Evolutionary conservation across 2,329 filamentous ascomycete species (phyloP).

Genomic region (Colletotrichum spinosum): DNA sequence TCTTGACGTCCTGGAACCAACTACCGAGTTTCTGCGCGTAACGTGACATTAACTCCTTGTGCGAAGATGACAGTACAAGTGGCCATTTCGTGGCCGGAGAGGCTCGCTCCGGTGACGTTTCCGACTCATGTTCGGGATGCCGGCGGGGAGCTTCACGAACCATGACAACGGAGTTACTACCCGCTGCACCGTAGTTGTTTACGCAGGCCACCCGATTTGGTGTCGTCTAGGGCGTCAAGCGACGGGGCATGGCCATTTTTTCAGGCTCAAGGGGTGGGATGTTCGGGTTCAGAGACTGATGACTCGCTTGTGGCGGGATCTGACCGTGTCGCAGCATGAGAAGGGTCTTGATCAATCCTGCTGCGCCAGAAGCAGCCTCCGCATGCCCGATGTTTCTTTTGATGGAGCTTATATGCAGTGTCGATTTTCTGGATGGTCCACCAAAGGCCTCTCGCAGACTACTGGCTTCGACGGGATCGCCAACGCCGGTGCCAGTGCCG

Average conservation of each 20-base stretch:
- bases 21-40: neutral
- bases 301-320: conserved; percentile 41
- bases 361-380: conserved; percentile 40
- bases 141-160: conserved; percentile 43
- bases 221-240: neutral
- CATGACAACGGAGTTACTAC: conserved; percentile 42
- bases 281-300: conserved; percentile 44
- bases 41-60: neutral
- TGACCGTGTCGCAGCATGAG: conserved; percentile 41
- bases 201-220: conserved; percentile 42
- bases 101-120: neutral
- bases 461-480: conserved; percentile 56
- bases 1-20: neutral
- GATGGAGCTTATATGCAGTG: conserved; percentile 16
- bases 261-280: neutral
- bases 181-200: conserved; percentile 51
- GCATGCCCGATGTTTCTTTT: conserved; percentile 56
- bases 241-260: neutral
- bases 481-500: conserved; percentile 59
- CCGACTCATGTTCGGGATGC: no score
- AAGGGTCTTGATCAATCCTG: conserved; percentile 42
- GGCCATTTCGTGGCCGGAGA: neutral
- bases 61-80: neutral
- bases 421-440: conserved; percentile 47
- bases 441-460: conserved; percentile 49